Percentiles rank a stretch among this genome's conserved stretches.
Conservation (phyloP, 208 protist genomes). For the Herpetomonas muscarum region DNA sequence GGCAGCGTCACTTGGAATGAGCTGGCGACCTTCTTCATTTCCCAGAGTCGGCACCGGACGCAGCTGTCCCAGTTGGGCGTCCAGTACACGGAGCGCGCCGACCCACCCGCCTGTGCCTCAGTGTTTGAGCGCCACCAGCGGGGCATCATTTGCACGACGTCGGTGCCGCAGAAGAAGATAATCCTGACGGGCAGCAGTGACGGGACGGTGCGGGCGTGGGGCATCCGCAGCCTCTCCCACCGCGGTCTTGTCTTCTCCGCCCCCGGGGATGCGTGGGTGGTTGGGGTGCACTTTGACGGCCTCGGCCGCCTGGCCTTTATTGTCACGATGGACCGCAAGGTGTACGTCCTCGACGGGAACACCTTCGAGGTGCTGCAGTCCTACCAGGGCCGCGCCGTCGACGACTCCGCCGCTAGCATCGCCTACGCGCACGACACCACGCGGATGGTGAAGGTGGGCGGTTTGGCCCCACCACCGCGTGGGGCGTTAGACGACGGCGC, state of each 20-base stretch:
- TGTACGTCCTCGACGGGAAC: conserved; percentile 63
- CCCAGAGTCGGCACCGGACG: conserved; percentile 51
- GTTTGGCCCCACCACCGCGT: conserved; percentile 11
- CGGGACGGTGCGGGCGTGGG: conserved; percentile 76
- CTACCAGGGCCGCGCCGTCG: conserved; percentile 62
- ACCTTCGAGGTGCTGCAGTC: conserved; percentile 63
- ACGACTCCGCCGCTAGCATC: conserved; percentile 35
- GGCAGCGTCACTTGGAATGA: conserved; percentile 70
- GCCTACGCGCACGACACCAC: conserved; percentile 67
- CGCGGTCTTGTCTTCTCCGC: conserved; percentile 58
- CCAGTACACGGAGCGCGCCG: conserved; percentile 34
- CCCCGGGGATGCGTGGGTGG: conserved; percentile 53
- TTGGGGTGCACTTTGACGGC: conserved; percentile 65
- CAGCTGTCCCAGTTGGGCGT: conserved; percentile 45
- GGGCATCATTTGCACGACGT: conserved; percentile 42
- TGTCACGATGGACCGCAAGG: conserved; percentile 59
- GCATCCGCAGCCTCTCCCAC: conserved; percentile 33
- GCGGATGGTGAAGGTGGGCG: conserved; percentile 49
- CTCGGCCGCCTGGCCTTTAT: conserved; percentile 45
- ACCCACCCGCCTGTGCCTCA: conserved; percentile 20
- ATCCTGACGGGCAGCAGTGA: conserved; percentile 72
- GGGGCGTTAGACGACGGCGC: background rate
- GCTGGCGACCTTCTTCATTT: conserved; percentile 70
- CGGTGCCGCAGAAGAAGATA: conserved; percentile 30
- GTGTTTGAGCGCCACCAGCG: conserved; percentile 20